A percentile compares a stretch with the other conserved stretches of the same genome.
Conservation (phyloP, 2,329 filamentous ascomycete species). For the Beauveria scarabaeidicola region DNA sequence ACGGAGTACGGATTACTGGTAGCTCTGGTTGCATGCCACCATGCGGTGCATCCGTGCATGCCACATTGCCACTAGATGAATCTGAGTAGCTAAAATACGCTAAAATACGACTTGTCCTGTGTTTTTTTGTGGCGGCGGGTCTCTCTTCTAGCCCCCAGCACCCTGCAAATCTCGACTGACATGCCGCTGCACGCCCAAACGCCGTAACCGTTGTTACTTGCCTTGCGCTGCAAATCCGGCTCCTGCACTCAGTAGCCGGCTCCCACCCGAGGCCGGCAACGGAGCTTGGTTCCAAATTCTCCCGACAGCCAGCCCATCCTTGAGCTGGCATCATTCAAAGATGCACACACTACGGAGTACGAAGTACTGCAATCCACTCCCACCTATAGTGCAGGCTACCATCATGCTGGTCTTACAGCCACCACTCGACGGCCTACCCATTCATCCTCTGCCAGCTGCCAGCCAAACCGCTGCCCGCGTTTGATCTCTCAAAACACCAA, state of each 20-base stretch:
- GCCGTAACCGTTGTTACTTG: not conserved
- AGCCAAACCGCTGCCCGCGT: not conserved
- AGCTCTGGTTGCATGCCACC: too few species aligned
- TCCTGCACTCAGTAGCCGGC: not conserved
- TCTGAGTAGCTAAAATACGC: not conserved
- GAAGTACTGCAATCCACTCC: too few species aligned
- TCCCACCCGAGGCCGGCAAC: slow-evolving; percentile 2
- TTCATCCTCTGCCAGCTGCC: not conserved
- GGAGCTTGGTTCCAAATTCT: not conserved
- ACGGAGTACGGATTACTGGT: too few species aligned
- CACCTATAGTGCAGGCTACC: not conserved
- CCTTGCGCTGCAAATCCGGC: too few species aligned
- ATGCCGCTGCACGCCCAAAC: not conserved
- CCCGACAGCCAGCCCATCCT: not conserved
- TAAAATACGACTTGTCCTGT: not conserved
- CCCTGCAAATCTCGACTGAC: slow-evolving; percentile 1
- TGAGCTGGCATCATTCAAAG: too few species aligned
- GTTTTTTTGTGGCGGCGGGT: slow-evolving; percentile 1
- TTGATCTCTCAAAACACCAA: not conserved
- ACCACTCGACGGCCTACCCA: too few species aligned
- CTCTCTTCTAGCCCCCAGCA: not conserved
- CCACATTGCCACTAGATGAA: not conserved
- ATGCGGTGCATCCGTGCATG: too few species aligned
- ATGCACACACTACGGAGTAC: too few species aligned
- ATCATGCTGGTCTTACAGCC: not conserved